A percentile compares a stretch with the other conserved stretches of the same genome.
Evolutionary conservation across 2,329 filamentous ascomycete species (phyloP).

Genomic region (Colletotrichum sp.): DNA sequence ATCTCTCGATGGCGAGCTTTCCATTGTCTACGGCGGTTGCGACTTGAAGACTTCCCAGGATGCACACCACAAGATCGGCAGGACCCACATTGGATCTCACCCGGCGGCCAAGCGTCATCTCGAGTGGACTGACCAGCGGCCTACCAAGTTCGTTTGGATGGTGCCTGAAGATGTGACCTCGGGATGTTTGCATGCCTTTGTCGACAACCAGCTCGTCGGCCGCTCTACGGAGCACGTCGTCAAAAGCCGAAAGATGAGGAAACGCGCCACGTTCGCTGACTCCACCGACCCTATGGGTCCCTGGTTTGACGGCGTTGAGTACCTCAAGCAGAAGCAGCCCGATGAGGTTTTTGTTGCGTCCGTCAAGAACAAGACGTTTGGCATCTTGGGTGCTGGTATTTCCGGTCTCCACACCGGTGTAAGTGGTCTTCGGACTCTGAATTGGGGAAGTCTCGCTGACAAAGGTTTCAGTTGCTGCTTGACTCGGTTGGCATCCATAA

Average conservation of each 20-base stretch:
- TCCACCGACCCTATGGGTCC: slow-evolving; percentile 20
- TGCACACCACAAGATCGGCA: slow-evolving; percentile 22
- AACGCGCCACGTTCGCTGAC: slow-evolving; percentile 19
- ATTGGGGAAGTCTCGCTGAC: neutral
- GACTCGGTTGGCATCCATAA: slow-evolving; percentile 47
- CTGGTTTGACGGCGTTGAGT: slow-evolving; percentile 30
- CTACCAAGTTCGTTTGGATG: slow-evolving; percentile 27
- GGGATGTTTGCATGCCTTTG: slow-evolving; percentile 27
- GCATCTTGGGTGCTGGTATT: slow-evolving; percentile 44
- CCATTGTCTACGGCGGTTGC: slow-evolving; percentile 23
- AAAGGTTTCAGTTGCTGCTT: slow-evolving; percentile 34
- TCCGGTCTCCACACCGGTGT: slow-evolving; percentile 33
- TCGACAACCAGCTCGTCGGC: slow-evolving; percentile 21
- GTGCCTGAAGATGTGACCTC: neutral
- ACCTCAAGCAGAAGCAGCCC: slow-evolving; percentile 28
- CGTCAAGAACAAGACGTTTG: slow-evolving; percentile 28
- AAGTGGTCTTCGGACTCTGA: neutral
- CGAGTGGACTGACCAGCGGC: slow-evolving; percentile 16
- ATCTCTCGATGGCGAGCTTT: slow-evolving; percentile 22
- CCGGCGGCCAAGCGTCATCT: slow-evolving; percentile 25
- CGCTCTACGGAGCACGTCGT: slow-evolving; percentile 22
- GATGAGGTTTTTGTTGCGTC: slow-evolving; percentile 25
- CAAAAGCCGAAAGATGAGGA: slow-evolving; percentile 7
- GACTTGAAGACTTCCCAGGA: neutral
- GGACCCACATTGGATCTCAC: slow-evolving; percentile 26